Percentiles rank a stretch among this genome's conserved stretches.
Conservation (phyloP, 225 moss, liverwort and hornwort species). For the Marchantia paleacea region DNA sequence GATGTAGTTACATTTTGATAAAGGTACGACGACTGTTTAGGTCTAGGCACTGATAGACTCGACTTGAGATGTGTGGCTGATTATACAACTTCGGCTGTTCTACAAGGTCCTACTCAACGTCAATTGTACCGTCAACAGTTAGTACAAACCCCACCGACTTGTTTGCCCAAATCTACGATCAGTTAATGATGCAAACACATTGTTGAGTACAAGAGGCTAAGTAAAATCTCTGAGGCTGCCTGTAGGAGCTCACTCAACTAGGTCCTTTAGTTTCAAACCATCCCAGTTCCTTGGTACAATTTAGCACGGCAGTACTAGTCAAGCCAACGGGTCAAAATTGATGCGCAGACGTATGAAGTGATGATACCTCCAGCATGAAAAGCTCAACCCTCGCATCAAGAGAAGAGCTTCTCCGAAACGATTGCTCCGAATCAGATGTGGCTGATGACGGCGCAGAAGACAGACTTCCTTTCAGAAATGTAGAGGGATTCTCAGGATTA, state of each 20-base stretch:
- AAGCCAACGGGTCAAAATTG: too few relatives aligned
- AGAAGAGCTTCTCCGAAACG: constrained; percentile 12
- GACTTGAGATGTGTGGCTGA: background rate
- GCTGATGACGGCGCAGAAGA: constrained; percentile 15
- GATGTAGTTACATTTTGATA: too few relatives aligned
- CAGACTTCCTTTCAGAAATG: background rate
- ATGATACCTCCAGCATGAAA: constrained; percentile 46
- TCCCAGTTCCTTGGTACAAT: background rate
- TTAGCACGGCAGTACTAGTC: too few relatives aligned
- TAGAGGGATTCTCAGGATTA: constrained; percentile 14
- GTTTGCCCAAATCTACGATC: too few relatives aligned
- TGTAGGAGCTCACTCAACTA: background rate
- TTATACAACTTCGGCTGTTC: background rate
- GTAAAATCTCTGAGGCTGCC: background rate
- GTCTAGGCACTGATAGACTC: too few relatives aligned
- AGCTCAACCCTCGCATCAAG: constrained; percentile 42
- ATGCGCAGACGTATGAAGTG: too few relatives aligned
- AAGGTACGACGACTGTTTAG: too few relatives aligned
- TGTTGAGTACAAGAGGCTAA: background rate
- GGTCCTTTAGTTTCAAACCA: background rate
- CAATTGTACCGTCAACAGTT: too few relatives aligned
- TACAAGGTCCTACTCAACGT: background rate
- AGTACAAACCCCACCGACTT: too few relatives aligned
- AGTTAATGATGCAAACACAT: background rate
- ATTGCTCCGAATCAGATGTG: constrained; percentile 23